Evolutionary conservation across 371 early-diverging fungal species (phyloP).

Genomic region (Lichtheimia ramosa): DNA sequence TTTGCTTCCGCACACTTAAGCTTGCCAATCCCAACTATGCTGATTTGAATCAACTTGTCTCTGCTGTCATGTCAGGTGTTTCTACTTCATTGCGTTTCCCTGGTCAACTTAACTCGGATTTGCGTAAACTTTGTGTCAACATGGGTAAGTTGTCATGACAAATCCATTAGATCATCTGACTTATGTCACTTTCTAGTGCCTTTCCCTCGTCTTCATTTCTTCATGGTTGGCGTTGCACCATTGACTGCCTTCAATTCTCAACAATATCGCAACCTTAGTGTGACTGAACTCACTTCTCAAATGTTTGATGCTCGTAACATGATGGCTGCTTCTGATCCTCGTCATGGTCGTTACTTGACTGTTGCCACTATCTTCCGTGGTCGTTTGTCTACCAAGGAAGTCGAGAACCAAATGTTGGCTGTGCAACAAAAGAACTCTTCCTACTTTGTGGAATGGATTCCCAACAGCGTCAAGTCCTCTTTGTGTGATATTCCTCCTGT

Average conservation of each 20-base stretch:
- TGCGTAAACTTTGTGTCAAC: slow-evolving; percentile 97
- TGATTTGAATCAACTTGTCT: slow-evolving; percentile 79
- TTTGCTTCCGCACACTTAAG: slow-evolving; percentile 83
- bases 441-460: slow-evolving; percentile 99
- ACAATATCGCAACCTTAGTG: slow-evolving; percentile 84
- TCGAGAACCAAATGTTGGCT: slow-evolving; percentile 97
- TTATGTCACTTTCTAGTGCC: slow-evolving; percentile 69
- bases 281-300: slow-evolving; percentile 93
- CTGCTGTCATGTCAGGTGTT: slow-evolving; percentile 89
- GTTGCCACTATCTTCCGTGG: slow-evolving; percentile 98
- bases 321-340: slow-evolving; percentile 98
- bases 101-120: slow-evolving; percentile 96
- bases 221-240: slow-evolving; percentile 97
- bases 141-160: slow-evolving; percentile 59
- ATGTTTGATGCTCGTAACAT: slow-evolving; percentile 98
- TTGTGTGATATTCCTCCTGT: slow-evolving; percentile 96
- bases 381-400: slow-evolving; percentile 97
- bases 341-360: slow-evolving; percentile 96
- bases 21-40: slow-evolving; percentile 76
- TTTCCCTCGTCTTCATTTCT: slow-evolving; percentile 99
- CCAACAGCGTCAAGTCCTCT: slow-evolving; percentile 98
- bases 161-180: slow-evolving; percentile 38
- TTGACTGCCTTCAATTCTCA: slow-evolving; percentile 84
- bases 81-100: slow-evolving; percentile 98
- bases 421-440: slow-evolving; percentile 91